Evolutionary conservation across 345 rosid species (phyloP).

Genomic region (Euphorbia lathyris): DNA sequence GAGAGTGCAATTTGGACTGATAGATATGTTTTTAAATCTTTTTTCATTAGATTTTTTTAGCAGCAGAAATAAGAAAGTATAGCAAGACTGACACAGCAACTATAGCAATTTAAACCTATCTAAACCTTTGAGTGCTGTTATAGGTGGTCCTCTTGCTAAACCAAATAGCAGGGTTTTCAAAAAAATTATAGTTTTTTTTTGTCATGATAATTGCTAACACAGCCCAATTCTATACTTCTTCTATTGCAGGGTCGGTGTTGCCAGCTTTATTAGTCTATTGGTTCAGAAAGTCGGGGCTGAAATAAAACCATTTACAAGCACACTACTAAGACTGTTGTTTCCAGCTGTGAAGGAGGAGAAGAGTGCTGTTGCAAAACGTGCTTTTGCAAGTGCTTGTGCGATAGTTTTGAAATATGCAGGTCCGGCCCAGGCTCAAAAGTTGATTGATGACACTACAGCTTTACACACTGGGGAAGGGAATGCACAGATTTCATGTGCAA

Average conservation of each 20-base stretch:
- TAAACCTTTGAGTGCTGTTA: neutral
- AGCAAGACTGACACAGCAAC: neutral
- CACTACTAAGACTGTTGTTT: slow-evolving; percentile 63
- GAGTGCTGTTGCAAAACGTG: slow-evolving; percentile 78
- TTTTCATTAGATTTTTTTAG: neutral
- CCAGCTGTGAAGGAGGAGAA: slow-evolving; percentile 80
- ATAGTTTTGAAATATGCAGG: slow-evolving; percentile 66
- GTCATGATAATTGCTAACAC: neutral
- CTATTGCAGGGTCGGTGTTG: slow-evolving; percentile 82
- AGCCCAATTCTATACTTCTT: neutral
- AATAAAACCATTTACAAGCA: slow-evolving; percentile 70
- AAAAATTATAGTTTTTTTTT: neutral
- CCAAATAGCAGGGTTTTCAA: neutral
- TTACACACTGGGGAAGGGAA: slow-evolving; percentile 77
- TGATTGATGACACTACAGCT: slow-evolving; percentile 80
- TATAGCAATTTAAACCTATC: neutral
- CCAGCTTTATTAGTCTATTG: slow-evolving; percentile 76
- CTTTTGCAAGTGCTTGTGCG: slow-evolving; percentile 91
- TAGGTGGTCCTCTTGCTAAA: neutral
- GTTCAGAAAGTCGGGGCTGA: slow-evolving; percentile 76
- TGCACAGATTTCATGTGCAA: slow-evolving; percentile 78
- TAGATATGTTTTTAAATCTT: neutral
- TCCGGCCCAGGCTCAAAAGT: slow-evolving; percentile 65
- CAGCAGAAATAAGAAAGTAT: neutral
- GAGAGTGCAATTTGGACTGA: neutral